A percentile compares a stretch with the other conserved stretches of the same genome.
Conservation (phyloP, 2,329 filamentous ascomycete species). For the Xylaria sp. region DNA sequence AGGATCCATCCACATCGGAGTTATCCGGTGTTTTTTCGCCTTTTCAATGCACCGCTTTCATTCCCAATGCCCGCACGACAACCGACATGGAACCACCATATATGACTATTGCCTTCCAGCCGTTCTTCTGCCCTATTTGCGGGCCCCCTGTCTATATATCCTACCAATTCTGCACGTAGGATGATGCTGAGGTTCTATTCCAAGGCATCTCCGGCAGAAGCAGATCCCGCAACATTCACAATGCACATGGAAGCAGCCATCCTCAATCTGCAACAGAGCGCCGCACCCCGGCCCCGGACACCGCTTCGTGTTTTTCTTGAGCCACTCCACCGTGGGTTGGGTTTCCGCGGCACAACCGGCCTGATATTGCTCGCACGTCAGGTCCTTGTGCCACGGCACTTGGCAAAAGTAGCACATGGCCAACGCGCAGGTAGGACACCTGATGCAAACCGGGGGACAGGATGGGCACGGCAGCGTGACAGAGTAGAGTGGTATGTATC, state of each 20-base stretch:
- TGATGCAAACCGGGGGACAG: not conserved
- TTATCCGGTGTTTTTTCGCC: not conserved
- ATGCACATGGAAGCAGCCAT: not conserved
- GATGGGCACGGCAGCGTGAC: not conserved
- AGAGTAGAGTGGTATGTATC: not conserved
- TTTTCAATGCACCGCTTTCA: not conserved
- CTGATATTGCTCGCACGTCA: not conserved
- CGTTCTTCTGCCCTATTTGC: too few relatives aligned
- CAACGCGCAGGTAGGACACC: not conserved
- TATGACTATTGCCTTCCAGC: too few relatives aligned
- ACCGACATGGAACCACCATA: too few relatives aligned
- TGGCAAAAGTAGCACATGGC: not conserved
- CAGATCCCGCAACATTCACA: not conserved
- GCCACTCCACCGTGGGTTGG: not conserved
- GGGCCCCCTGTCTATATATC: too few relatives aligned
- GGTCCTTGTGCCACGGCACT: not conserved
- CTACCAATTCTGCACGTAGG: not conserved
- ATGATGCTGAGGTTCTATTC: not conserved
- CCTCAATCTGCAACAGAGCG: not conserved
- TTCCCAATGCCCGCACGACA: not conserved
- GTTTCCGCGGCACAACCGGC: not conserved
- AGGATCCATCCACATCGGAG: conserved; percentile 12
- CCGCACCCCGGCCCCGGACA: not conserved
- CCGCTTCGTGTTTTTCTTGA: not conserved
- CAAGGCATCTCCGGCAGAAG: not conserved